A percentile compares a stretch with the other conserved stretches of the same genome.
These are phyloP conservation scores for Carallia brachiata DNA, from an alignment of 345 rosid genomes.

Conservation along the genomic window DNA sequence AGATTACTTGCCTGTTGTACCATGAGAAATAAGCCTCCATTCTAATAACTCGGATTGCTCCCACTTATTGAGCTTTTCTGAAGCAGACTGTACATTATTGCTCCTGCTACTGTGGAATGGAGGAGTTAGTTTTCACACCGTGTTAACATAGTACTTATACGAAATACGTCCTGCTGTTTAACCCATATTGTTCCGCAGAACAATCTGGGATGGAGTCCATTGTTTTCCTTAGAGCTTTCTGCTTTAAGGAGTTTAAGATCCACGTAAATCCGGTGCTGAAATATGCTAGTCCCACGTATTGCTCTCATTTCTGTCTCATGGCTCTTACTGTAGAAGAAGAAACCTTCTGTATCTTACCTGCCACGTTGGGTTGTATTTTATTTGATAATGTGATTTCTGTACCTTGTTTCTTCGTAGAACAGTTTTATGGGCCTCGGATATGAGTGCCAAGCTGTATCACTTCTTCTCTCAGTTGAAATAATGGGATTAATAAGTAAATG, in stretches of 20 bases:
- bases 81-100: neutral
- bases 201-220: neutral
- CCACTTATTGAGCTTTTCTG: neutral
- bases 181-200: neutral
- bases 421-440: neutral
- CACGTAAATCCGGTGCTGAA: neutral
- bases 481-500: too few relatives aligned
- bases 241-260: neutral
- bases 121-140: constrained; percentile 1
- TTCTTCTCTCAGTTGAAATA: neutral
- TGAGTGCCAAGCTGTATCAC: neutral
- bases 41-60: neutral
- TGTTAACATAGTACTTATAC: neutral
- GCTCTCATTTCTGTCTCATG: neutral
- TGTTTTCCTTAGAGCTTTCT: neutral
- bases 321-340: constrained; percentile 4
- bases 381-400: neutral
- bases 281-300: neutral
- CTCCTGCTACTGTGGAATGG: neutral
- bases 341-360: neutral
- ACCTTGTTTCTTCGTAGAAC: neutral
- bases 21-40: neutral
- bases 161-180: neutral
- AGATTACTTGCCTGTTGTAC: constrained; percentile 4
- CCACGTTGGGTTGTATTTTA: neutral